These are phyloP conservation scores for Akanthomyces dipterigenus DNA, from an alignment of 2,329 filamentous ascomycete genomes.

Conservation along the genomic window DNA sequence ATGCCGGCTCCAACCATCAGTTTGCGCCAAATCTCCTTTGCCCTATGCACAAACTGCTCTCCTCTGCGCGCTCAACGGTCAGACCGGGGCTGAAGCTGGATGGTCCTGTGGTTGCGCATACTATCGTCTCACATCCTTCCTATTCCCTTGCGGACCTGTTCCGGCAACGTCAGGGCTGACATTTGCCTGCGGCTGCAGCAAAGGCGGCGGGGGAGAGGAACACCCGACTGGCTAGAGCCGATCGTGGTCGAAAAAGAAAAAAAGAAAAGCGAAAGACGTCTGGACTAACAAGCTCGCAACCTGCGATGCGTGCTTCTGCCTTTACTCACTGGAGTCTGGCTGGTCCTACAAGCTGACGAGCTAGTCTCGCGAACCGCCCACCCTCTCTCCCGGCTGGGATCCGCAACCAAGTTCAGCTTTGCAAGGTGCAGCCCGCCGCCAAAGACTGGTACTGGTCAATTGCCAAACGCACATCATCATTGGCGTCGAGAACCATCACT, in stretches of 20 bases:
- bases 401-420: conserved; percentile 10
- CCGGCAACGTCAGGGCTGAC: neutral
- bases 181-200: neutral
- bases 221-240: neutral
- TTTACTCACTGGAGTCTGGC: no score
- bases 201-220: neutral
- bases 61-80: neutral
- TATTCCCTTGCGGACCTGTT: conserved; percentile 1
- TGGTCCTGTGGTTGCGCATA: neutral
- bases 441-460: neutral
- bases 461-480: conserved; percentile 1
- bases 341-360: neutral
- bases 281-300: neutral
- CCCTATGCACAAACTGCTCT: neutral
- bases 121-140: neutral
- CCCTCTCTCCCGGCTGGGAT: neutral
- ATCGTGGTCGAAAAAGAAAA: neutral
- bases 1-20: neutral
- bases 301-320: neutral
- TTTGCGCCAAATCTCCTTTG: neutral
- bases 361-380: neutral
- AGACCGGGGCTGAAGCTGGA: neutral
- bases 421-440: neutral
- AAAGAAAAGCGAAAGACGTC: neutral
- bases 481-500: neutral